These are phyloP conservation scores for Malus hybrid DNA, from an alignment of 331 rosid species.

Conservation along the genomic window DNA sequence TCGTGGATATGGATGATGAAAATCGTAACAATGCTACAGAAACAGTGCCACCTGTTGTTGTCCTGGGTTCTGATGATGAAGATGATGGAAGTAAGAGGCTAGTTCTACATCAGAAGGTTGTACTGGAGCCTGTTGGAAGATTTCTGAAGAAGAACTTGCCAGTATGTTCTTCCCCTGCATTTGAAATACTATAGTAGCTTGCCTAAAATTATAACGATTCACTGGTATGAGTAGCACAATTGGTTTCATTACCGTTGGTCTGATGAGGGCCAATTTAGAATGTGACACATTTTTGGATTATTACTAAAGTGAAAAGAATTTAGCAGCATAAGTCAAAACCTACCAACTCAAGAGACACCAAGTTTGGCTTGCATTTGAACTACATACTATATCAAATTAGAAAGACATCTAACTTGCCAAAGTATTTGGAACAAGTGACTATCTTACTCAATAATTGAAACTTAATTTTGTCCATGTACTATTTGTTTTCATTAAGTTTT, in stretches of 20 bases:
- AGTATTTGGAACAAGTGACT: background rate
- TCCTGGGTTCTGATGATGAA: background rate
- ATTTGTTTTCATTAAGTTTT: background rate
- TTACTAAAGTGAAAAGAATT: background rate
- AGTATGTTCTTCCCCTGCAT: background rate
- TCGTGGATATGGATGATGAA: background rate
- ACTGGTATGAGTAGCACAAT: background rate
- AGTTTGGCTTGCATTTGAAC: background rate
- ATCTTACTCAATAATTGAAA: background rate
- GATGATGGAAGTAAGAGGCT: background rate
- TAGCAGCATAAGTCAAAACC: background rate
- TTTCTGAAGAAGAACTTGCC: background rate
- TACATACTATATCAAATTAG: background rate
- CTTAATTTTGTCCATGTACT: background rate
- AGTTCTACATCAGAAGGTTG: background rate
- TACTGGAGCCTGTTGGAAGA: slow-evolving; percentile 5
- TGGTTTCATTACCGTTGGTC: background rate
- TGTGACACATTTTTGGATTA: background rate
- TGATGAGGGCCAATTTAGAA: background rate
- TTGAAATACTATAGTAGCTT: background rate
- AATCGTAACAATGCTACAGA: background rate
- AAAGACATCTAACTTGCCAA: background rate
- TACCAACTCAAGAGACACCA: background rate
- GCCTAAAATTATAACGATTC: background rate
- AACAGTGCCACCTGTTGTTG: background rate